Conservation (phyloP, 2,329 filamentous ascomycete genomes). For the Knufia petricola region DNA sequence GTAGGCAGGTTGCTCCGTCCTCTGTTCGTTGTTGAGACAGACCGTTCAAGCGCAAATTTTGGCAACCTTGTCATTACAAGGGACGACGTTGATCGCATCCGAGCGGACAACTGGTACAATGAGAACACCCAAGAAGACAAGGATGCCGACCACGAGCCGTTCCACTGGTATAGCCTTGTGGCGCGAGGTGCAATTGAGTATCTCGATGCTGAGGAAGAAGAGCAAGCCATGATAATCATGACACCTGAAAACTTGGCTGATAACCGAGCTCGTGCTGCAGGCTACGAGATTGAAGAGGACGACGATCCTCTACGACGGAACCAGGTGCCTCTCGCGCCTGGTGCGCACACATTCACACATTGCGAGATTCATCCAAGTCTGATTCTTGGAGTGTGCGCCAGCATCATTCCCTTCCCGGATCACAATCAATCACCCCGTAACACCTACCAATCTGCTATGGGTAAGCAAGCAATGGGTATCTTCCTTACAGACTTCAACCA, state of each 20-base stretch:
- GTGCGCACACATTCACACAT: constrained; percentile 88
- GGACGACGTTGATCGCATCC: constrained; percentile 65
- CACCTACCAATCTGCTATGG: constrained; percentile 98
- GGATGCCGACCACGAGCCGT: constrained; percentile 46
- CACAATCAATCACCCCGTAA: constrained; percentile 98
- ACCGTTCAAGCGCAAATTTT: constrained; percentile 61
- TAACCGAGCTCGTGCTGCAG: constrained; percentile 59
- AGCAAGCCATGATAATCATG: constrained; percentile 99
- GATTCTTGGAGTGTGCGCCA: constrained; percentile 96
- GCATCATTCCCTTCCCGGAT: constrained; percentile 98
- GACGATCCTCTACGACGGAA: constrained; percentile 74
- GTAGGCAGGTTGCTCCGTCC: constrained; percentile 91
- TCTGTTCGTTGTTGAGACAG: constrained; percentile 85
- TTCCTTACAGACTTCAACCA: constrained; percentile 95
- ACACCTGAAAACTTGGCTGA: constrained; percentile 87
- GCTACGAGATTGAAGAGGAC: constrained; percentile 54
- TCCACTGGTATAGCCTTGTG: constrained; percentile 82
- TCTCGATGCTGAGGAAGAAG: constrained; percentile 94
- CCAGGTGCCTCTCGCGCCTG: constrained; percentile 77
- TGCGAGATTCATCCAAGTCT: constrained; percentile 99
- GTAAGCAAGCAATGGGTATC: constrained; percentile 99
- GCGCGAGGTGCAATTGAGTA: constrained; percentile 85
- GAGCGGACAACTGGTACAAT: constrained; percentile 39
- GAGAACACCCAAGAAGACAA: constrained; percentile 43
- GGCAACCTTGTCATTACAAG: constrained; percentile 76